Percentiles rank a stretch among this genome's conserved stretches.
phyloP scores from a whole-genome alignment of 768 basidiomycete species.

The Austroboletus eburneus region DNA sequence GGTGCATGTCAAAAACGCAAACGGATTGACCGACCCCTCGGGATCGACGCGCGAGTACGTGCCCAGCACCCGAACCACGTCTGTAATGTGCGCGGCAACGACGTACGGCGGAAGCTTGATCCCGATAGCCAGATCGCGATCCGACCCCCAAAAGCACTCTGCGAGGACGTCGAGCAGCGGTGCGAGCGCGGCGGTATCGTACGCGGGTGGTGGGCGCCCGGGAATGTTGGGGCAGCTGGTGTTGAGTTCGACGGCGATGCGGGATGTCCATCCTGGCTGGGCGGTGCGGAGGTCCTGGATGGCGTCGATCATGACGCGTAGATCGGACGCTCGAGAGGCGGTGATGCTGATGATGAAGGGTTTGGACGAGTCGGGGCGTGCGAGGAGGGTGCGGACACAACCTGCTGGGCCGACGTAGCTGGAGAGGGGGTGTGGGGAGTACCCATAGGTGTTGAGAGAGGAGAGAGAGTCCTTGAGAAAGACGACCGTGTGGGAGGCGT shows the following conservation, averaged over 20 bases:
- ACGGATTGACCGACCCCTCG: constrained; percentile 36
- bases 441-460: constrained; percentile 85
- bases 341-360: constrained; percentile 83
- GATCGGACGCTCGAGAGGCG: constrained; percentile 47
- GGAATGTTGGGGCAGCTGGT: constrained; percentile 81
- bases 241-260: constrained; percentile 76
- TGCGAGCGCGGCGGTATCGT: constrained; percentile 45
- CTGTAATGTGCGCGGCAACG: constrained; percentile 54
- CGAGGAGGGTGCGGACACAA: constrained; percentile 52
- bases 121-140: constrained; percentile 57
- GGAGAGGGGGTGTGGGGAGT: constrained; percentile 73
- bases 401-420: constrained; percentile 45
- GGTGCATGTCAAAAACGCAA: constrained; percentile 75
- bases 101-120: constrained; percentile 79
- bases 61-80: constrained; percentile 45
- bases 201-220: constrained; percentile 59
- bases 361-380: constrained; percentile 38
- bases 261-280: constrained; percentile 31
- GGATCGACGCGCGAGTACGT: constrained; percentile 30
- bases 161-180: constrained; percentile 56
- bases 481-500: constrained; percentile 56
- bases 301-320: constrained; percentile 51
- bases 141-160: constrained; percentile 46
- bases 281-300: constrained; percentile 55
- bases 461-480: constrained; percentile 48